These are phyloP conservation scores for Serendipita indica DNA, from an alignment of 768 basidiomycete genomes.

Conservation along the genomic window DNA sequence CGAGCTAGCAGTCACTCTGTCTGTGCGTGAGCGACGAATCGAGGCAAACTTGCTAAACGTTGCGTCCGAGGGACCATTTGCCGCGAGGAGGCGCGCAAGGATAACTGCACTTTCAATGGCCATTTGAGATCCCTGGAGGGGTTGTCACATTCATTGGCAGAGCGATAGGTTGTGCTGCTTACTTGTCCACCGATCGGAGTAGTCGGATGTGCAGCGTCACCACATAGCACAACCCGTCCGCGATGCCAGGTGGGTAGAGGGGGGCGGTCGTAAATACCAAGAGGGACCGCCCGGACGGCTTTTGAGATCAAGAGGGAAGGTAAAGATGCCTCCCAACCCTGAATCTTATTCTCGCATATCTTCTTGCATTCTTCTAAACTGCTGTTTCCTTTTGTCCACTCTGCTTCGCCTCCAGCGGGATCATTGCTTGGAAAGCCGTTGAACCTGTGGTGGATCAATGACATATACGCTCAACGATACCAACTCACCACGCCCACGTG, in stretches of 20 bases:
- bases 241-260: constrained; percentile 29
- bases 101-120: constrained; percentile 2
- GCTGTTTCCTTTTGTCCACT: constrained; percentile 18
- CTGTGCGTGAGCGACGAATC: background rate
- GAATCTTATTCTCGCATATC: constrained; percentile 18
- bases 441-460: constrained; percentile 11
- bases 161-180: background rate
- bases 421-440: background rate
- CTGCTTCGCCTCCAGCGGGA: background rate
- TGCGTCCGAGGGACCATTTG: background rate
- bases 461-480: constrained; percentile 1
- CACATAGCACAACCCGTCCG: constrained; percentile 29
- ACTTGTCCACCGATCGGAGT: constrained; percentile 25
- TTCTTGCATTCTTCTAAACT: constrained; percentile 20
- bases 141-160: too few species aligned
- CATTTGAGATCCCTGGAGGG: constrained; percentile 6
- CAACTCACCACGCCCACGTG: background rate
- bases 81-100: background rate
- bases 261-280: constrained; percentile 31
- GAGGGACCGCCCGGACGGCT: constrained; percentile 18
- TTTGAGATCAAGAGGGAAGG: background rate
- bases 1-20: background rate
- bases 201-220: constrained; percentile 34
- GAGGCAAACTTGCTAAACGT: background rate
- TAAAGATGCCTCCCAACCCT: constrained; percentile 17